Evolutionary conservation across 345 rosid species (phyloP).

Genomic region (Citrus medica): DNA sequence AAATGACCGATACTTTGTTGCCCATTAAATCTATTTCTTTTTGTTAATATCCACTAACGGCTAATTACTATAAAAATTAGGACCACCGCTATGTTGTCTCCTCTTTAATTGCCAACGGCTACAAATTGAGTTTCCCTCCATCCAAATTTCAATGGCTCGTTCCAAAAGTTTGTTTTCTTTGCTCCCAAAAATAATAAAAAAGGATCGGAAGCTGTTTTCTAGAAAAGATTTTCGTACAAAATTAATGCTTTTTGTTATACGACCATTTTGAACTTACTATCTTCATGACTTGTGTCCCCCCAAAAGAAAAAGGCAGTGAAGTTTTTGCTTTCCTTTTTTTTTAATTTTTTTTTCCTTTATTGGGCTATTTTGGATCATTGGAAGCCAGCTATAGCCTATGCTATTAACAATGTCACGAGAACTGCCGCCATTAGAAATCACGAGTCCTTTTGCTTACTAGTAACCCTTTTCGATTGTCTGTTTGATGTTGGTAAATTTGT

Average conservation of each 20-base stretch:
- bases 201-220: neutral
- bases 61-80: neutral
- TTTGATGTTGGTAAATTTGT: neutral
- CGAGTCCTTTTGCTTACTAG: neutral
- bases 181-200: too few relatives aligned
- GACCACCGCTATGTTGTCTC: constrained; percentile 4
- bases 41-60: neutral
- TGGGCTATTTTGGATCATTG: neutral
- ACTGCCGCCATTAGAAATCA: neutral
- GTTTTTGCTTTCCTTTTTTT: too few relatives aligned
- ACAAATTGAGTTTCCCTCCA: constrained; percentile 16
- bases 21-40: neutral
- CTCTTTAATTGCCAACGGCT: constrained; percentile 26
- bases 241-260: too few relatives aligned
- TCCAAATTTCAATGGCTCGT: constrained; percentile 14
- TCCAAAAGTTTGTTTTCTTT: too few relatives aligned
- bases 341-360: accelerated
- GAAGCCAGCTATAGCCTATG: constrained; percentile 6
- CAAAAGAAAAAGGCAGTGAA: neutral
- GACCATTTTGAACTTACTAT: neutral
- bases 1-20: neutral
- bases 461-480: neutral
- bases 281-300: neutral
- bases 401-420: neutral
- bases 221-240: neutral